Evolutionary conservation across 78 protist genomes (phyloP).

Genomic region (Dictyostelium purpureum): DNA sequence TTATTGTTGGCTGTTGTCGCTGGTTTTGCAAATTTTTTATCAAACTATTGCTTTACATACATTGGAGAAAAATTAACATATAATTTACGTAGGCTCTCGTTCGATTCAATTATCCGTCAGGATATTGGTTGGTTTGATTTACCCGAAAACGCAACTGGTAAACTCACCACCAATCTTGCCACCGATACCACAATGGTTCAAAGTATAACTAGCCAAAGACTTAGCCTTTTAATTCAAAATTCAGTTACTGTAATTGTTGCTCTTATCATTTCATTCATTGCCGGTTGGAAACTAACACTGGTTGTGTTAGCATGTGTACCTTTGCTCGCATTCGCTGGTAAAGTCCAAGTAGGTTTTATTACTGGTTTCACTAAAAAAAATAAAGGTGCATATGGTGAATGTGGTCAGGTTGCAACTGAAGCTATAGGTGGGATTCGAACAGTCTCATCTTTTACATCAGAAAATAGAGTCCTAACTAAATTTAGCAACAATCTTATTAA

Average conservation of each 20-base stretch:
- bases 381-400: slow-evolving; percentile 49
- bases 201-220: slow-evolving; percentile 75
- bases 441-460: slow-evolving; percentile 45
- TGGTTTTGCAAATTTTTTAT: slow-evolving; percentile 34
- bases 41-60: slow-evolving; percentile 16
- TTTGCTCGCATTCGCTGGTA: slow-evolving; percentile 44
- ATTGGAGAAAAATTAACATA: slow-evolving; percentile 49
- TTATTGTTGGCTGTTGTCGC: slow-evolving; percentile 10
- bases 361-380: slow-evolving; percentile 39
- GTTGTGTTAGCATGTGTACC: slow-evolving; percentile 87
- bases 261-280: slow-evolving; percentile 74
- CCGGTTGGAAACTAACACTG: slow-evolving; percentile 80
- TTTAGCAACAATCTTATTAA: neutral
- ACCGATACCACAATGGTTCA: slow-evolving; percentile 85
- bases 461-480: slow-evolving; percentile 6
- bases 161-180: slow-evolving; percentile 79
- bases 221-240: slow-evolving; percentile 66
- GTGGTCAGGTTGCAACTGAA: slow-evolving; percentile 69
- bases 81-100: slow-evolving; percentile 31
- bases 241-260: slow-evolving; percentile 64
- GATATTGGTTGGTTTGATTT: slow-evolving; percentile 81
- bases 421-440: slow-evolving; percentile 68
- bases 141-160: slow-evolving; percentile 67
- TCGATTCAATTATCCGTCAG: slow-evolving; percentile 74
- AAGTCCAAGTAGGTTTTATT: slow-evolving; percentile 35